phyloP scores from a whole-genome alignment of 1,284 basidiomycete species.

The Leucoagaricus sp. region DNA sequence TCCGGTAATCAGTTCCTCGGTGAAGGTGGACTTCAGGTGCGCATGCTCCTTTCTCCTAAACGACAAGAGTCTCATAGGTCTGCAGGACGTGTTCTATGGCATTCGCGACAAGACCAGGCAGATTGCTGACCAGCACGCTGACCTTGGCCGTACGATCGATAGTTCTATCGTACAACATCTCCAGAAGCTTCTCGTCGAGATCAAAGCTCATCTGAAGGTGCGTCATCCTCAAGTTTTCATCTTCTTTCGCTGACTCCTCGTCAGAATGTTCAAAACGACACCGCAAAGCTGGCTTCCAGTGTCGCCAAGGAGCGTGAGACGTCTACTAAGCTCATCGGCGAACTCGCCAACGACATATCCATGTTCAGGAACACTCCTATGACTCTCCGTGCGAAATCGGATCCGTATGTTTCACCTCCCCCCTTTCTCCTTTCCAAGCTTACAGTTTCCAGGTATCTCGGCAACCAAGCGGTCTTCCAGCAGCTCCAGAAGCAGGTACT shows the following conservation, averaged over 20 bases:
- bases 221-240: neutral
- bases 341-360: constrained; percentile 86
- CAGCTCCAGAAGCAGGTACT: constrained; percentile 95
- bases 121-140: constrained; percentile 96
- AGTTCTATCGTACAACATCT: constrained; percentile 98
- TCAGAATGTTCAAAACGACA: constrained; percentile 97
- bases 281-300: constrained; percentile 90
- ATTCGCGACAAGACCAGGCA: constrained; percentile 93
- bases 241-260: neutral
- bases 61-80: neutral
- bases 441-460: constrained; percentile 47
- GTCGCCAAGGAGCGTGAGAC: constrained; percentile 95
- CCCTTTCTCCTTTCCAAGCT: neutral
- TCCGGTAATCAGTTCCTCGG: constrained; percentile 96
- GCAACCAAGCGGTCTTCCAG: constrained; percentile 80
- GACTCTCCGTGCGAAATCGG: constrained; percentile 78
- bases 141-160: constrained; percentile 95
- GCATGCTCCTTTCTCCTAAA: constrained; percentile 14
- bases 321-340: constrained; percentile 86
- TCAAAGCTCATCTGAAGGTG: constrained; percentile 96
- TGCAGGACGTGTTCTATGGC: constrained; percentile 89
- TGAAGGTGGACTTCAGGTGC: constrained; percentile 83
- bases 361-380: constrained; percentile 96
- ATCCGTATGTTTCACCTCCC: constrained; percentile 64
- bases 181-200: constrained; percentile 90